Percentiles rank a stretch among this genome's conserved stretches.
Evolutionary conservation across 495 filamentous ascomycete species (phyloP).

Genomic region (Penicillium antarcticum): DNA sequence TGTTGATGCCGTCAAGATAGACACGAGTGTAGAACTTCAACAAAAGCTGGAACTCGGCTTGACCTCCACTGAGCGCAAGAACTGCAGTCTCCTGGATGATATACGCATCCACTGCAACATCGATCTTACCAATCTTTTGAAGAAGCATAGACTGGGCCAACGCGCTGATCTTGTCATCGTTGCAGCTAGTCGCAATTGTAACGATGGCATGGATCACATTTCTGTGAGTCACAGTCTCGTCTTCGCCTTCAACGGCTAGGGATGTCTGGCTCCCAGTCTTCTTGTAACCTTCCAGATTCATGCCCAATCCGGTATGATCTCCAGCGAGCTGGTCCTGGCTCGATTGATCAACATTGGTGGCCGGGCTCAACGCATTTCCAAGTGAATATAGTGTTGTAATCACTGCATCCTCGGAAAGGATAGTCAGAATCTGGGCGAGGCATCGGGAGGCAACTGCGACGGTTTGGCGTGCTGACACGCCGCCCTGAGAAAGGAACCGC

Average conservation of each 20-base stretch:
- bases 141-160: slow-evolving; percentile 93
- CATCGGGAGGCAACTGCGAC: slow-evolving; percentile 74
- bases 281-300: slow-evolving; percentile 42
- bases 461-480: slow-evolving; percentile 56
- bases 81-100: slow-evolving; percentile 79
- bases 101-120: slow-evolving; percentile 67
- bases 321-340: slow-evolving; percentile 27
- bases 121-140: slow-evolving; percentile 86
- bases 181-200: slow-evolving; percentile 72
- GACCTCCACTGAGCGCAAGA: slow-evolving; percentile 70
- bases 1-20: slow-evolving; percentile 65
- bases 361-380: slow-evolving; percentile 84
- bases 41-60: slow-evolving; percentile 75
- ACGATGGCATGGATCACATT: slow-evolving; percentile 89
- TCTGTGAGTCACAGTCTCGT: slow-evolving; percentile 70
- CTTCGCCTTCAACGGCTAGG: slow-evolving; percentile 63
- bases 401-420: slow-evolving; percentile 84
- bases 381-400: slow-evolving; percentile 94
- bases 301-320: slow-evolving; percentile 23
- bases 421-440: slow-evolving; percentile 71
- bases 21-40: slow-evolving; percentile 78
- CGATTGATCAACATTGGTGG: slow-evolving; percentile 36
- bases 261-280: slow-evolving; percentile 76
- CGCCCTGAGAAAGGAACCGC: slow-evolving; percentile 77
- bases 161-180: slow-evolving; percentile 88